Evolutionary conservation across 768 basidiomycete genomes (phyloP).

Genomic region (Mycena chlorophos): DNA sequence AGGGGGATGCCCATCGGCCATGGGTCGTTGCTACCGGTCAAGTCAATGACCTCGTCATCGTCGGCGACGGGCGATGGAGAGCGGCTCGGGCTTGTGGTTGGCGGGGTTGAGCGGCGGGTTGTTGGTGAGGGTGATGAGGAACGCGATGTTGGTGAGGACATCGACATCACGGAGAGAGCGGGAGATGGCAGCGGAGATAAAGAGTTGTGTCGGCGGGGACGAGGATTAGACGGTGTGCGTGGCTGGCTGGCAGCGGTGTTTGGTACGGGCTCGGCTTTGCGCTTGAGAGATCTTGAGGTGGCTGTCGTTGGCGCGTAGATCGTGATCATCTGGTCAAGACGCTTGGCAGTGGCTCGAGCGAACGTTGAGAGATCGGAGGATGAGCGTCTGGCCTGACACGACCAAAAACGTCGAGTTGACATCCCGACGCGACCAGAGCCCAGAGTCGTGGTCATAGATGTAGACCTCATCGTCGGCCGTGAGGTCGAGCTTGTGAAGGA

Average conservation of each 20-base stretch:
- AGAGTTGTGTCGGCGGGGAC: background rate
- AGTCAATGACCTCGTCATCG: background rate
- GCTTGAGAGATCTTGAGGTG: background rate
- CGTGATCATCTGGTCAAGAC: background rate
- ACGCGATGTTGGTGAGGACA: too few relatives aligned
- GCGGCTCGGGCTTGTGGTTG: background rate
- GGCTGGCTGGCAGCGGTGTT: too few relatives aligned
- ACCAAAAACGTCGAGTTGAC: constrained; percentile 1
- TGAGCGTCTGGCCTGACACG: background rate
- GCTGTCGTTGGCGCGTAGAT: background rate
- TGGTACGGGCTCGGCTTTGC: background rate
- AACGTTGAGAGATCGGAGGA: constrained; percentile 2
- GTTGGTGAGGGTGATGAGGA: background rate
- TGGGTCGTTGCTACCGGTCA: constrained; percentile 1
- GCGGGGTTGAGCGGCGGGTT: background rate
- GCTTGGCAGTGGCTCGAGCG: background rate
- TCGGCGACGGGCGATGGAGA: background rate
- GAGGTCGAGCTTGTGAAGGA: constrained; percentile 2
- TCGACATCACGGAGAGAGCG: background rate
- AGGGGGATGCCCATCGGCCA: constrained; percentile 3
- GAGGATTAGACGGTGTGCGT: background rate
- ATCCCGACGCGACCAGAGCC: constrained; percentile 1
- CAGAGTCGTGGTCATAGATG: constrained; percentile 5
- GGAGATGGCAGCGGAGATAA: background rate
- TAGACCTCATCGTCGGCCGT: background rate